Conservation (phyloP, 345 rosid species). For the Sisymbrium irio region DNA sequence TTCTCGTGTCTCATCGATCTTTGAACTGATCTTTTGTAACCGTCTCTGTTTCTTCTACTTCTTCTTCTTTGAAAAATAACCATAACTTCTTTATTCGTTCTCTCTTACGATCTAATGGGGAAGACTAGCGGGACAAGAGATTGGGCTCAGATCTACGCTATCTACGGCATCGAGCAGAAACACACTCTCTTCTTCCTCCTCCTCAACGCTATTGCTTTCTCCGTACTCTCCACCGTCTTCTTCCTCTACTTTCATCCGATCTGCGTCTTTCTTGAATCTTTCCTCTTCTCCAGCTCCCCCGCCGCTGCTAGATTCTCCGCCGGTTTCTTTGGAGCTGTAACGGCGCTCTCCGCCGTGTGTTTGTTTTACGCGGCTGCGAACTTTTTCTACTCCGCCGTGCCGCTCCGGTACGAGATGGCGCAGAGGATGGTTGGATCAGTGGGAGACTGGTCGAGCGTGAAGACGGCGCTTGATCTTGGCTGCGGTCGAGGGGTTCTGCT, state of each 20-base stretch:
- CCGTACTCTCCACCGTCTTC: conserved; percentile 58
- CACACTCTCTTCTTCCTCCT: conserved; percentile 70
- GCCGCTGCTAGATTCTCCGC: conserved; percentile 60
- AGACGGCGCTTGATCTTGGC: conserved; percentile 83
- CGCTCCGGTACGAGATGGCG: conserved; percentile 81
- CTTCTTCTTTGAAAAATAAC: background rate
- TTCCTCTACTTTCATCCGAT: conserved; percentile 65
- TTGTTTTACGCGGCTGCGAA: conserved; percentile 76
- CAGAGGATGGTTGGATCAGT: conserved; percentile 84
- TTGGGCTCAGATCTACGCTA: conserved; percentile 92
- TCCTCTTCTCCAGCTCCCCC: conserved; percentile 36
- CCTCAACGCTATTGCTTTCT: conserved; percentile 66
- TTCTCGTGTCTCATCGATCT: conserved; percentile 10
- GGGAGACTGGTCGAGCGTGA: conserved; percentile 84
- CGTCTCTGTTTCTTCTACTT: conserved; percentile 17
- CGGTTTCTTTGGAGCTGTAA: conserved; percentile 70
- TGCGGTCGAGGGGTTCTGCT: conserved; percentile 92
- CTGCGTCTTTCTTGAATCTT: conserved; percentile 48
- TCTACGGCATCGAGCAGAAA: conserved; percentile 93
- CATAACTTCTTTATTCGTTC: no score
- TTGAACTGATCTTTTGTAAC: background rate
- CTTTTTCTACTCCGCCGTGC: conserved; percentile 79
- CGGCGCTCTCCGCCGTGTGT: conserved; percentile 71
- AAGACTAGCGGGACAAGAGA: conserved; percentile 44
- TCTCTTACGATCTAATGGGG: conserved; percentile 32